These are phyloP conservation scores for Alternaria triticina DNA, from an alignment of 2,329 filamentous ascomycete genomes.

Conservation along the genomic window DNA sequence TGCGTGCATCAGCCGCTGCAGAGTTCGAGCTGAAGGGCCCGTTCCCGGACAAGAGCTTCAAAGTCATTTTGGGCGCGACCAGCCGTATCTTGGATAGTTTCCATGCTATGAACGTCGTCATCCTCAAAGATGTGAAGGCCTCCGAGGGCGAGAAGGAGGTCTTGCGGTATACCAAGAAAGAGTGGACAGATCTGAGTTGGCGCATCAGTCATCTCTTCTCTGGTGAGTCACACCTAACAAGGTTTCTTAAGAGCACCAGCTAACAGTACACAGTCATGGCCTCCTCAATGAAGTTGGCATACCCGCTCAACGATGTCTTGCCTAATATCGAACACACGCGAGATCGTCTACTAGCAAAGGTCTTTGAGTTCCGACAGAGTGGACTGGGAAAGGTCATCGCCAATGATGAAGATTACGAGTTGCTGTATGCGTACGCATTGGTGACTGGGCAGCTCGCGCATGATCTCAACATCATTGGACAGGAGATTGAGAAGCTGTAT, in stretches of 20 bases:
- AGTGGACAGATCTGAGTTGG: constrained; percentile 81
- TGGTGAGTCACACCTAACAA: constrained; percentile 49
- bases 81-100: constrained; percentile 89
- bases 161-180: constrained; percentile 76
- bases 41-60: constrained; percentile 77
- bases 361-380: constrained; percentile 83
- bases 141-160: constrained; percentile 83
- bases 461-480: constrained; percentile 61
- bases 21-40: constrained; percentile 90
- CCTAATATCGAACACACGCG: constrained; percentile 81
- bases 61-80: constrained; percentile 77
- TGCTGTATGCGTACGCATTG: constrained; percentile 86
- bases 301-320: constrained; percentile 86
- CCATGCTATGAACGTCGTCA: constrained; percentile 93
- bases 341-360: constrained; percentile 82
- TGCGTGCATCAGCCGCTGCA: constrained; percentile 74
- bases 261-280: constrained; percentile 69
- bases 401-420: constrained; percentile 82
- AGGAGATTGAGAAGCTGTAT: constrained; percentile 65
- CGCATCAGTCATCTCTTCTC: constrained; percentile 87
- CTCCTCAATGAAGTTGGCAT: constrained; percentile 91
- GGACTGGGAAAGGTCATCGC: constrained; percentile 59
- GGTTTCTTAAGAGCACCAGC: not conserved
- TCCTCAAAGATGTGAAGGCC: constrained; percentile 76
- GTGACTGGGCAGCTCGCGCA: constrained; percentile 66